Base-by-base conservation (phyloP, 768 basidiomycete species). In the Russula dissimulans region DNA sequence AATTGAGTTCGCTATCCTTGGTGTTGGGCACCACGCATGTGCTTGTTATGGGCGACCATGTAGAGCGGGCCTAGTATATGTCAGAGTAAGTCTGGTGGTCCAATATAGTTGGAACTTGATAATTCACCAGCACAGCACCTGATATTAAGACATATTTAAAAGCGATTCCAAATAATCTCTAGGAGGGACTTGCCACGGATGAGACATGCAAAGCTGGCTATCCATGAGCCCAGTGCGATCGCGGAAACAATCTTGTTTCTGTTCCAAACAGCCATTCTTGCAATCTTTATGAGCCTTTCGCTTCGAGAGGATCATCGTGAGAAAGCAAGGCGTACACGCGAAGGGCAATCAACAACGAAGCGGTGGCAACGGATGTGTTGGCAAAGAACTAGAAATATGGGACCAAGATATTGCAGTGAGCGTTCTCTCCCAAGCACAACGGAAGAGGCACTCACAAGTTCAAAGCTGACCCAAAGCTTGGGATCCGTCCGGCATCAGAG, bases 251-350 rank as follows among this genome's bases (percentile, higher is more conserved):
- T 1, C 45, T n/a, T 49, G 11, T 46, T 7, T 48, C n/a, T 53
- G 17, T 54, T 46, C 58, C 59, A 60, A 22, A 54, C 46, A 4
- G 59, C 59, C 4, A 60, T 22, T 10, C 56, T 57, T 17, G n/a
- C 3, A 5, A 18, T 3, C 3, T 14, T 38, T 7, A 42, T 57
- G 14, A 49, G 47, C 2, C 7, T 29, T 17, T 41, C 11, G 9
- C 22, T 47, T 26, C 22, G 2, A 17, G 36, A 32, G 14, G 14
- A 1, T 43, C 6, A 3, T 4, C 3, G 39, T 41, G 39, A n/a
- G 15, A 0, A 12, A 10, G 1, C 29, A 34, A 14, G n/a, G 34
- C 49, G 15, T 45, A 58, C 49, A 32, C 26, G 43, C 57, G 57
- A 36, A 58, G 22, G 3, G 45, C 26, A 38, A 58, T 34, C 32